Conservation (phyloP, 345 rosid genomes). For the Gossypium arboreum region DNA sequence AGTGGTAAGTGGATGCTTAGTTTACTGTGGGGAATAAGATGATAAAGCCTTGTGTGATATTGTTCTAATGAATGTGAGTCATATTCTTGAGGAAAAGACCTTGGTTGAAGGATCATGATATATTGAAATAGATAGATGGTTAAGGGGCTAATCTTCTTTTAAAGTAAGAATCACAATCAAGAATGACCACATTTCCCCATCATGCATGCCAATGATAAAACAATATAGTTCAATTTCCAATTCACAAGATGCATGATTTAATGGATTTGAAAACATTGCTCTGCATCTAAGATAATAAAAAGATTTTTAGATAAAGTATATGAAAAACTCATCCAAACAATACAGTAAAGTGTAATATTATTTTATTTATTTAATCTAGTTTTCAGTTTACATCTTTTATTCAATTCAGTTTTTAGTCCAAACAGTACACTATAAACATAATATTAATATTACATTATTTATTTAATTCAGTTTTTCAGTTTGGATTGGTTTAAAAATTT, state of each 20-base stretch:
- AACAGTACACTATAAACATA: no score
- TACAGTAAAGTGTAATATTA: no score
- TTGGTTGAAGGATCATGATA: not conserved
- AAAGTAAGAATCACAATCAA: conserved; percentile 1
- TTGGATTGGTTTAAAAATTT: not conserved
- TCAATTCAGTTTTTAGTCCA: no score
- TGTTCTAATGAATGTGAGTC: no score
- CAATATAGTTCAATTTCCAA: not conserved
- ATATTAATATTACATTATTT: no score
- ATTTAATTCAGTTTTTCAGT: no score
- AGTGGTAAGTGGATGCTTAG: not conserved
- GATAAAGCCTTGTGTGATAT: not conserved
- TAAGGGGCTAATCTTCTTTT: not conserved
- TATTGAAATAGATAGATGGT: not conserved
- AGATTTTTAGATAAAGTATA: no score
- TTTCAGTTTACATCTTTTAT: no score
- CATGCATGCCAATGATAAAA: not conserved
- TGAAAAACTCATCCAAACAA: no score
- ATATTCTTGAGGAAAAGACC: no score
- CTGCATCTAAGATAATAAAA: not conserved
- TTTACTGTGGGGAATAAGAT: not conserved
- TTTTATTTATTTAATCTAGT: no score
- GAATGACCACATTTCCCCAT: not conserved
- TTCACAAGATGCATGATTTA: not conserved
- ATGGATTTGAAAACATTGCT: not conserved